phyloP scores from a whole-genome alignment of 345 rosid genomes.

The Camelina hispida region DNA sequence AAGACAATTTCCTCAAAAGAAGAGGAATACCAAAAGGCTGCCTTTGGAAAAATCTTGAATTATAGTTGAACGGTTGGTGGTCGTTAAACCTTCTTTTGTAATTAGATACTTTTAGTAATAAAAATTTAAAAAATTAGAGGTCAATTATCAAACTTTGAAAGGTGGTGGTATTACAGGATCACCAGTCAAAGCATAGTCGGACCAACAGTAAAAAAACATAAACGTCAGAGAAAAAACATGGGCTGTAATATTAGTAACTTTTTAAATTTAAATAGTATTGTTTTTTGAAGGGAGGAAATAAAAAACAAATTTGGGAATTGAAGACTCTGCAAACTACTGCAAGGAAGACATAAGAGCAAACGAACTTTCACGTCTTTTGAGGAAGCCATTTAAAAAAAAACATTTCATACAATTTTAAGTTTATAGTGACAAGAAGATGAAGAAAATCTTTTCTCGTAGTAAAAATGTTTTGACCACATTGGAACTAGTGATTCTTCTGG shows the following conservation, averaged over 20 bases:
- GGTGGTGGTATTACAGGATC: conserved; percentile 3
- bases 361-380: conserved; percentile 42
- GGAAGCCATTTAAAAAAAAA: neutral
- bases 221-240: conserved; percentile 27
- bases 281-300: neutral
- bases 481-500: conserved; percentile 29
- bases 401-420: neutral
- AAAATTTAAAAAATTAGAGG: neutral
- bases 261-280: neutral
- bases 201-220: conserved; percentile 31
- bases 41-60: conserved; percentile 38
- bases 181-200: conserved; percentile 39
- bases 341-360: conserved; percentile 23
- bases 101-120: neutral
- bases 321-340: conserved; percentile 35
- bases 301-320: conserved; percentile 12
- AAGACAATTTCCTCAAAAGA: conserved; percentile 38
- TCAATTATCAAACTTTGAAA: neutral
- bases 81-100: conserved; percentile 30
- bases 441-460: neutral
- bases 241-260: neutral
- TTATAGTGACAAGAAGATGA: neutral
- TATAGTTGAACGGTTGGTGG: conserved; percentile 41
- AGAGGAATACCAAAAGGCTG: conserved; percentile 36
- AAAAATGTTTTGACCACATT: conserved; percentile 42